These are phyloP conservation scores for Dalbergia cultrata DNA, from an alignment of 306 rosid species.

Conservation along the genomic window DNA sequence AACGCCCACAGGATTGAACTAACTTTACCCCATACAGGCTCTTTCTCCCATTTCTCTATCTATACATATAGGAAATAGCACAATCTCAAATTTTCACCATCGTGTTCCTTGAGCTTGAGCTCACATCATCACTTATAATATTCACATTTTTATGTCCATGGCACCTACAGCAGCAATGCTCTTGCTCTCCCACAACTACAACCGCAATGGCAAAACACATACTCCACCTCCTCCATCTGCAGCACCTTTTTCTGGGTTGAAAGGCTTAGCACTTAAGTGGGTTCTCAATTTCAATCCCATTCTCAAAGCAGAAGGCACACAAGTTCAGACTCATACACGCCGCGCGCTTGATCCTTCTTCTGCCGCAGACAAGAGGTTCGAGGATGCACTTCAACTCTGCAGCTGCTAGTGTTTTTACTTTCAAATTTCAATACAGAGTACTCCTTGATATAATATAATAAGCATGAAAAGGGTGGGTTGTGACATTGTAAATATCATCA, in stretches of 20 bases:
- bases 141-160: conserved; percentile 11
- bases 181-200: conserved; percentile 37
- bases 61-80: background rate
- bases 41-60: background rate
- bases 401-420: conserved; percentile 30
- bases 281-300: background rate
- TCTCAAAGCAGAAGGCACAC: conserved; percentile 1
- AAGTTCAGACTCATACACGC: background rate
- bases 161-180: conserved; percentile 58
- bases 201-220: conserved; percentile 7
- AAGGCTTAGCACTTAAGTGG: conserved; percentile 40
- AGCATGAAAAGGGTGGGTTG: background rate
- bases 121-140: background rate
- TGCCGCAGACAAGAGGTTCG: conserved; percentile 5
- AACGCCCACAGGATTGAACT: conserved; percentile 41
- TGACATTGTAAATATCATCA: background rate
- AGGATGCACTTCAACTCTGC: conserved; percentile 48
- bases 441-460: too few species aligned
- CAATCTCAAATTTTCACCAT: background rate
- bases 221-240: conserved; percentile 8
- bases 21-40: background rate
- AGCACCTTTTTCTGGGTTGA: conserved; percentile 38
- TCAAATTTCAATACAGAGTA: background rate
- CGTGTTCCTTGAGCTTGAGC: background rate
- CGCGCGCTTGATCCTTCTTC: conserved; percentile 5